Conservation (phyloP, 2,329 filamentous ascomycete species). For the Mycogone perniciosa region DNA sequence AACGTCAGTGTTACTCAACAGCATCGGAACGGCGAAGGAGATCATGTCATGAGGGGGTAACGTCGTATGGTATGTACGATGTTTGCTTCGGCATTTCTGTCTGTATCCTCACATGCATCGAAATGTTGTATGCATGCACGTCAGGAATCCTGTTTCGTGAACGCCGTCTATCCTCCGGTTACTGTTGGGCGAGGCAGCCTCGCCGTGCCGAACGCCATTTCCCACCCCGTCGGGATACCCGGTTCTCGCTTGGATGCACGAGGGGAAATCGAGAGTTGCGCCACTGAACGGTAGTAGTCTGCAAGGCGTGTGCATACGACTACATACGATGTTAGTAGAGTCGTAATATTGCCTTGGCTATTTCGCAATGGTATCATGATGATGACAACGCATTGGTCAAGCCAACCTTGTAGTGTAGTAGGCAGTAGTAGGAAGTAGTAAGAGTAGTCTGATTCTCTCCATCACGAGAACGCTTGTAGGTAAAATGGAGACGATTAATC, state of each 20-base stretch:
- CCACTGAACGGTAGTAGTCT: not conserved
- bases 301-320: not conserved
- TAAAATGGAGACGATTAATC: no score
- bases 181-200: not conserved
- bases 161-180: no score
- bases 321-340: not conserved
- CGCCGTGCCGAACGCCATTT: constrained; percentile 1
- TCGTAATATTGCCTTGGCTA: not conserved
- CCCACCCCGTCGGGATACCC: not conserved
- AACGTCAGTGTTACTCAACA: not conserved
- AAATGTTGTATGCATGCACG: no score
- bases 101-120: no score
- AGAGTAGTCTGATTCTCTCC: no score
- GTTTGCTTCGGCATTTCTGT: no score
- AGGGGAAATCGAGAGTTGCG: not conserved
- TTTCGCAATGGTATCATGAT: constrained; percentile 1
- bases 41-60: no score
- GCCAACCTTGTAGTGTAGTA: no score
- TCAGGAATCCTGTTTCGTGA: no score
- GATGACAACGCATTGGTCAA: not conserved
- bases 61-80: no score
- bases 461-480: no score
- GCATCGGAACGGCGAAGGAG: not conserved
- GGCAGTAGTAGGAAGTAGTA: no score
- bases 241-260: not conserved